Base-by-base conservation (phyloP, 2,329 filamentous ascomycete genomes). In the Beauveria brongniartii region DNA sequence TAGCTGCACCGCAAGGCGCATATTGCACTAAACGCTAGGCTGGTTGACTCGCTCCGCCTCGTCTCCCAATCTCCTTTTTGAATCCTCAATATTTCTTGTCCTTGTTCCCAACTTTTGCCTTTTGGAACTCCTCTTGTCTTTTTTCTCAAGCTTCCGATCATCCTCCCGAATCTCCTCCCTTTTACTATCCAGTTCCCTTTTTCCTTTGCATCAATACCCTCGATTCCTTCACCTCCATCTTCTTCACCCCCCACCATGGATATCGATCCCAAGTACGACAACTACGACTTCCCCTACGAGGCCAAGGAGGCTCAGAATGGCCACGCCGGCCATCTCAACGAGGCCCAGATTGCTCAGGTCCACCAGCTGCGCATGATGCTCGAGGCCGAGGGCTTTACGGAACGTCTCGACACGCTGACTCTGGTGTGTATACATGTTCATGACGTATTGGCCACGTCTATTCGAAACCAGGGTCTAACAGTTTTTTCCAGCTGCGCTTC, bases 231-330 rank as follows among this genome's bases (percentile, higher is more conserved):
- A 20, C 37, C 64, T 59, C 43, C 46, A 24, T 44, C 60, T 55
- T 30, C 61, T 62, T 63, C 65, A 28, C 34, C 40, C 59, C 63
- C 61, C 70, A 73, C 72, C 70, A 79, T 85, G 77, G 78, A 84
- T 73, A 73, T 91, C 69, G 87, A 96, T 76, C 82, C 90, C 74
- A 97, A 96, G 79, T 96, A 97, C 81, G 94, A 97, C 79, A 75
- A 95, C 80, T 97, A 94, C 77, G 92, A 97, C 77, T 97, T 85
- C 80, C 94, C 94, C 65, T 91, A 87, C 65, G 88, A 84, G 64
- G 85, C 91, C 52, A 84, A 89, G 60, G 84, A 85, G 67, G 74
- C 82, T 52, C 84, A 87, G 72, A 79, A 80, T 69, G 94, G 94
- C 66, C 92, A 97, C 75, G 88, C 93, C 64, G 94, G 94, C 72